Percentiles rank a stretch among this genome's conserved stretches.
Evolutionary conservation across 192 early-diverging fungal species (phyloP).

Genomic region (Rhizophlyctis rosea): DNA sequence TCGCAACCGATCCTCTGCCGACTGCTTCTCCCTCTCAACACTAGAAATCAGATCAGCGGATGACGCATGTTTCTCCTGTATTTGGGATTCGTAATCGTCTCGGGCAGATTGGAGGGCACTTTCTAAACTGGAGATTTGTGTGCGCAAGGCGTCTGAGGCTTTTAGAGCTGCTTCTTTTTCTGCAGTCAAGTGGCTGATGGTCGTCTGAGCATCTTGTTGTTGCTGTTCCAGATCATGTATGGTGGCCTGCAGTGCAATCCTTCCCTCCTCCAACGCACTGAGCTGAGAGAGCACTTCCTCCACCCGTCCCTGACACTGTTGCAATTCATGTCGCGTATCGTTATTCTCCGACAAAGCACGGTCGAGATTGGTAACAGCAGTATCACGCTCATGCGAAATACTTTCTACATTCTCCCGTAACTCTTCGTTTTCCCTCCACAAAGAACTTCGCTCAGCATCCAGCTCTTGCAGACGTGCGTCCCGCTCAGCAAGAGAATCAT

Average conservation of each 20-base stretch:
- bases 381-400: background rate
- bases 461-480: background rate
- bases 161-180: background rate
- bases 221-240: background rate
- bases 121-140: background rate
- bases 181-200: background rate
- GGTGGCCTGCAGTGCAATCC: background rate
- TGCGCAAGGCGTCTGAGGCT: background rate
- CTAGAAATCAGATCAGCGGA: background rate
- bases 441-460: background rate
- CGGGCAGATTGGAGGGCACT: background rate
- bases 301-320: background rate
- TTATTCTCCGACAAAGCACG: background rate
- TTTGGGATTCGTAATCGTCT: background rate
- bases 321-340: no score
- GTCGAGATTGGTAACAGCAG: background rate
- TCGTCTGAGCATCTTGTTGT: background rate
- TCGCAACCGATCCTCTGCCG: background rate
- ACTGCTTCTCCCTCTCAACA: background rate
- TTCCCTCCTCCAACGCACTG: background rate
- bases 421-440: background rate
- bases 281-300: background rate
- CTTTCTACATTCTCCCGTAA: background rate
- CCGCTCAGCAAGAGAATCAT: background rate
- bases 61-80: background rate